Evolutionary conservation across 2,329 filamentous ascomycete genomes (phyloP), one percentile per base, ranked within the genome.

Genomic region (Dactylellina haptotyla): DNA sequence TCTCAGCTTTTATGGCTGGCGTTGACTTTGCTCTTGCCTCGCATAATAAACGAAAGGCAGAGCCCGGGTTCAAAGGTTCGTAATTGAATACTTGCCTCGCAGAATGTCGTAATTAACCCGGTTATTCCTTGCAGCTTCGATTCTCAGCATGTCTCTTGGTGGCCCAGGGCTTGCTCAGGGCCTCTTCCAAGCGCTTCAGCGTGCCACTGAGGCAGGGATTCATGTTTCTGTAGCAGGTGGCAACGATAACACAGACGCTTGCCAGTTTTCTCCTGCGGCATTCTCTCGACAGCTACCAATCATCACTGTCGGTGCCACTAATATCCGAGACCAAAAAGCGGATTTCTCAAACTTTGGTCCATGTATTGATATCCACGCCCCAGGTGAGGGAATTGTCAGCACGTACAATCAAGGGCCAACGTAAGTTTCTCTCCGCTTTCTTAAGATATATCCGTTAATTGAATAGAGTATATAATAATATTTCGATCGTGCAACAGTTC

Each of bases 301-400:
- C 4, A 75, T 81, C 57, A 80, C 78, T 37, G 80, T 82, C 9
- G 81, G 79, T 26, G 81, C 80, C 2, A 75, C 79, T 0, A 76
- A 80, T 61, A 75, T 57, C 10, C 65, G 77, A 39, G 77, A 80
- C 51, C 61, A 56, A 1, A 77, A 79, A 18, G 80, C 82, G 8
- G 77, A 76, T 16, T 83, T 82, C 78, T 80, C 79, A 1, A 82
- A 82, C 75, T 82, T 78, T 39, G 81, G 81, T 6, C 73, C 78
- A n/a, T 78, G 75, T 9, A 80, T 82, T 32, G 80, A 82, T 28
- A 78, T 82, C 51, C 82, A 80, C 39, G 81, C 80, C 6, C 77
- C 81, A 4, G 81, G 81, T 8, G 80, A 79, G 2, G 75, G 76
- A n/a, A 77, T 83, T 26, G 79, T 83, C 62, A 86, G 84, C 75